A percentile compares a stretch with the other conserved stretches of the same genome.
Conservation (phyloP, 176 grass and related monocot genomes). For the Bothriochloa decipiens region DNA sequence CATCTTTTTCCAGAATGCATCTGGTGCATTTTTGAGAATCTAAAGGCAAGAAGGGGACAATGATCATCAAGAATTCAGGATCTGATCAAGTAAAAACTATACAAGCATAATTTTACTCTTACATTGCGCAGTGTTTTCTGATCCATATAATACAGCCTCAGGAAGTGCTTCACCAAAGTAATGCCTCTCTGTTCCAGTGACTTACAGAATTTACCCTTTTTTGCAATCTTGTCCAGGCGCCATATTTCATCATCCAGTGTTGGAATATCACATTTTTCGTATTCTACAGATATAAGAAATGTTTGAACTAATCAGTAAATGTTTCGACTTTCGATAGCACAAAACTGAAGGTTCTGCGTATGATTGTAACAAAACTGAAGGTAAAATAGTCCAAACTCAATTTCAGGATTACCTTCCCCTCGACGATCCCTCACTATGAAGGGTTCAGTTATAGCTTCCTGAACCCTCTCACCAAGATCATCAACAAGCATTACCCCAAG, state of each 20-base stretch:
- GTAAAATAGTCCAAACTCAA: not conserved
- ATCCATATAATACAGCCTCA: slow-evolving; percentile 43
- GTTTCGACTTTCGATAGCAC: not conserved
- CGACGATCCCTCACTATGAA: slow-evolving; percentile 58
- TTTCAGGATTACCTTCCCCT: slow-evolving; percentile 49
- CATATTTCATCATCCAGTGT: slow-evolving; percentile 48
- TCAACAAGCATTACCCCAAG: slow-evolving; percentile 50
- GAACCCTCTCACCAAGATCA: slow-evolving; percentile 20
- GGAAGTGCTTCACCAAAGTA: slow-evolving; percentile 45
- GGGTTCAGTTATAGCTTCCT: slow-evolving; percentile 54
- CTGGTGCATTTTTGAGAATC: slow-evolving; percentile 30
- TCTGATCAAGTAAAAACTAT: not conserved
- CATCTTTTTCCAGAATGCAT: slow-evolving; percentile 36
- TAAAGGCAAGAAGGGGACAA: slow-evolving; percentile 8
- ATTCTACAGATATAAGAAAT: slow-evolving; percentile 19
- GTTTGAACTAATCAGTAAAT: not conserved
- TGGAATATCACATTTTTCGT: slow-evolving; percentile 48
- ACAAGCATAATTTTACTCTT: slow-evolving; percentile 7
- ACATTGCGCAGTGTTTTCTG: slow-evolving; percentile 34
- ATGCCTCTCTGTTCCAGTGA: slow-evolving; percentile 33
- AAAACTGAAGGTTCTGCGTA: not conserved
- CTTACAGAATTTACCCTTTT: slow-evolving; percentile 35
- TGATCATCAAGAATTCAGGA: not conserved
- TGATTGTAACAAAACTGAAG: too few species aligned
- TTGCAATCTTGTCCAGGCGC: slow-evolving; percentile 47